Conservation (phyloP, 352 stramenopile genomes). For the Stramenopiles sp. region DNA sequence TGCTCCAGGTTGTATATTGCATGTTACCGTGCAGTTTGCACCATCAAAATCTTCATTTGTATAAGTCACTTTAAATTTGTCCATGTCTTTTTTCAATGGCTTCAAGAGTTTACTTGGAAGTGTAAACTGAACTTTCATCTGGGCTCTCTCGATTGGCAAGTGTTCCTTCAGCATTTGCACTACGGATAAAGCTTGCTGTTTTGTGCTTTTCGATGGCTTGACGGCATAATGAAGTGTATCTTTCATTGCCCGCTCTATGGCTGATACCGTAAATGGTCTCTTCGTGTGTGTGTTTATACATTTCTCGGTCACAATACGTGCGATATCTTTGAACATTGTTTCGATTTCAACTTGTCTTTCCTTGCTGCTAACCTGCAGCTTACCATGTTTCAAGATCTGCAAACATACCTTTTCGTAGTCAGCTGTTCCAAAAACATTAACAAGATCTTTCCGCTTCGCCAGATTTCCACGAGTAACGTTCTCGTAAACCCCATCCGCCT, state of each 20-base stretch:
- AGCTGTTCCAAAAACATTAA: constrained; percentile 72
- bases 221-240: constrained; percentile 74
- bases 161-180: constrained; percentile 76
- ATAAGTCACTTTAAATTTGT: constrained; percentile 13
- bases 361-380: constrained; percentile 87
- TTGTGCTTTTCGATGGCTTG: constrained; percentile 75
- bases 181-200: constrained; percentile 87
- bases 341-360: constrained; percentile 74
- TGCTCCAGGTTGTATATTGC: background rate
- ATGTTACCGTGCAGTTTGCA: constrained; percentile 14
- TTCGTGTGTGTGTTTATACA: constrained; percentile 85
- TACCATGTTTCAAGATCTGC: constrained; percentile 82
- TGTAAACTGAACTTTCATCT: constrained; percentile 80
- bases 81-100: constrained; percentile 21
- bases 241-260: constrained; percentile 89
- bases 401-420: constrained; percentile 70
- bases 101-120: constrained; percentile 26
- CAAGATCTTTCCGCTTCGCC: constrained; percentile 74
- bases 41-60: constrained; percentile 17
- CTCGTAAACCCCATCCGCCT: constrained; percentile 88
- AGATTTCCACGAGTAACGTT: constrained; percentile 85
- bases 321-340: constrained; percentile 76
- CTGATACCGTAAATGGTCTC: constrained; percentile 76
- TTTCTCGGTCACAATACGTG: constrained; percentile 86
- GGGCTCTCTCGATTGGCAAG: constrained; percentile 82